Base-by-base conservation (phyloP, 1,284 basidiomycete genomes). In the Ustilago hordei region DNA sequence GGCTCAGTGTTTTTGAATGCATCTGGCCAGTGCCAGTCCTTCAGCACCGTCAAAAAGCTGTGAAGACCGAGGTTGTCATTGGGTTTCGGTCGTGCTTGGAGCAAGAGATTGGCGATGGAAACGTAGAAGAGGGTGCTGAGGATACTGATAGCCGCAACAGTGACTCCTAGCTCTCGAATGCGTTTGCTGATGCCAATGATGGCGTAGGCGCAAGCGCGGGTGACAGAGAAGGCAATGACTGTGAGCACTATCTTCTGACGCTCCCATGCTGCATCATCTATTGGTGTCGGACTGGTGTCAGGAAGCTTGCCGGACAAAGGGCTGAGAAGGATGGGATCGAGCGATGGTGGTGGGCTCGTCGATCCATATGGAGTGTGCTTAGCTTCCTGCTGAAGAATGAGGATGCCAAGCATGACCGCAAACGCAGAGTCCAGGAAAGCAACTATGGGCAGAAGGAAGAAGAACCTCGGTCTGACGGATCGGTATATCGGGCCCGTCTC, bases 101-200 rank as follows among this genome's bases (percentile, higher is more conserved):
- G 72, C 41, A 80, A 69, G 35, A 80, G 47, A 38, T 80, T 80
- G 56, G 75, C 75, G 31, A 78, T 48, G 12, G 78, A 80, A 28
- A 75, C 66, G 56, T 76, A 71, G 56, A 78, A 80, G 11, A 80
- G 71, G 2, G 69, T 65, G 58, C 75, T 73, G 32, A 80, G 66
- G 60, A 80, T 69, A 43, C 71, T 75, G 55, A 69, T 70, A 15
- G 78, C 78, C 23, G 75, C 78, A 4, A 80, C 66, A 3, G 67
- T 69, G 23, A 78, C 69, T 11, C 78, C 72, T n/a, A 75, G 64
- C 31, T 69, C 57, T 4, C 75, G 65, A 23, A 77, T 70, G 5
- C 64, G 68, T 56, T 56, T 72, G 58, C 71, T 78, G 69, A 80
- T 55, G 48, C 78, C 78, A 8, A 80, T 57, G 36, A 71, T 69